Base-by-base conservation (phyloP, 352 stramenopile genomes). In the Phytophthora hybrid region DNA sequence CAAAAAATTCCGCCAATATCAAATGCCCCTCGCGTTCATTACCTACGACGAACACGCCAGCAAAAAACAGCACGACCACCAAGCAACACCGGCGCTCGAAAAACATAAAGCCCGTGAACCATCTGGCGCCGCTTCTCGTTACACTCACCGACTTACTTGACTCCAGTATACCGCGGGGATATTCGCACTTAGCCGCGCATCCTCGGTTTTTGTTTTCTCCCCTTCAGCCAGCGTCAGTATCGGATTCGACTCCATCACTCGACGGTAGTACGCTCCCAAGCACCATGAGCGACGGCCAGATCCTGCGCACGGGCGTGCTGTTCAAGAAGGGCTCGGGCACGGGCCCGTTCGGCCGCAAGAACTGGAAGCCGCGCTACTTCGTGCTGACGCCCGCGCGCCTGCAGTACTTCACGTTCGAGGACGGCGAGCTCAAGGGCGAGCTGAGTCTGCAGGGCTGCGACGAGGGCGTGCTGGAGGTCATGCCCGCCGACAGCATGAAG, bases 281-380 rank as follows among this genome's bases (percentile, higher is more conserved):
- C 46, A 52, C 1, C 51, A 88, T 86, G 82, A 86, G 60, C 39
- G 64, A 87, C 59, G 74, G 83, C 31, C 72, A 85, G 55, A 81
- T 91, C 49, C 71, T 92, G 53, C 86, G 89, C 76, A 92, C 86
- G 10, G 89, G 89, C 11, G 85, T 96, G 68, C 71, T 96, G 34
- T 94, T 94, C 76, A 96, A 96, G 74, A 93, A 93, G 58, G 86
- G 89, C 55, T 89, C 80, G 2, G 85, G 85, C 66, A 70, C 76
- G 5, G 82, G 84, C 3, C 79, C 86, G n/a, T 87, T 95, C 67
- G 87, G 89, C 2, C 82, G 84, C 34, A 83, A 84, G 63, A 90
- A 87, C 66, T 95, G 88, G 88, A 95, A 95, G 69, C 87, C 88
- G 52, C 85, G 88, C 53, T 92, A 90, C 71, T 93, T 94, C 67